Evolutionary conservation across 164 flowering plant species (phyloP).

Genomic region (Umbilicus rupestris): DNA sequence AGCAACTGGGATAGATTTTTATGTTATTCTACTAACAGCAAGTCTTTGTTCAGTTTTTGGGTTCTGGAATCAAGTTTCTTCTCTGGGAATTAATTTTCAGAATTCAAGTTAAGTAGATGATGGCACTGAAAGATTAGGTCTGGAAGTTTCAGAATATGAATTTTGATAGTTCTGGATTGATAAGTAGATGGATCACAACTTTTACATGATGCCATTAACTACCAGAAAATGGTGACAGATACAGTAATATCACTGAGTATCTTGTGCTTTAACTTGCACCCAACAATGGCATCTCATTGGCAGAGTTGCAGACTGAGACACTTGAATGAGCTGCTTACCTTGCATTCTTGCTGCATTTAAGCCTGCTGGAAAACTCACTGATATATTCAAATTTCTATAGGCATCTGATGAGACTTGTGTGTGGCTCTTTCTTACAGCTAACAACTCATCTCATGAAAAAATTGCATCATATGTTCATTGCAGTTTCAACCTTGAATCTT

Average conservation of each 20-base stretch:
- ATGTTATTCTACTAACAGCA: neutral
- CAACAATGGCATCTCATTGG: neutral
- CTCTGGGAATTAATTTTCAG: neutral
- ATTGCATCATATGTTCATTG: neutral
- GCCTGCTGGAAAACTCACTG: too few relatives aligned
- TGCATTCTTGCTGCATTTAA: too few relatives aligned
- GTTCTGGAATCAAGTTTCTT: neutral
- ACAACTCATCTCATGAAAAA: neutral
- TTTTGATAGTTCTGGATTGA: neutral
- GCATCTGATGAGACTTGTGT: too few relatives aligned
- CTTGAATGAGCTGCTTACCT: neutral
- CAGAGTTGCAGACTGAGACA: neutral
- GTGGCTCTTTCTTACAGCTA: too few relatives aligned
- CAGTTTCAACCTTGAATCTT: neutral
- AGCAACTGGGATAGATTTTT: neutral
- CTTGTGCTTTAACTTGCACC: neutral
- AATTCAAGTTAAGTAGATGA: neutral
- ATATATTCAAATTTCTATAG: too few relatives aligned
- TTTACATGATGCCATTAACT: conserved; percentile 6
- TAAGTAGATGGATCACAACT: neutral
- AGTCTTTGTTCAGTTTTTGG: neutral
- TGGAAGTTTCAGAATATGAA: neutral
- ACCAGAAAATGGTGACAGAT: neutral
- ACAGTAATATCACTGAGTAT: neutral
- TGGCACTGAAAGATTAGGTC: neutral